Evolutionary conservation across 2,329 filamentous ascomycete genomes (phyloP), one percentile per base, ranked within the genome.

Genomic region (Trichoderma arundinaceum): DNA sequence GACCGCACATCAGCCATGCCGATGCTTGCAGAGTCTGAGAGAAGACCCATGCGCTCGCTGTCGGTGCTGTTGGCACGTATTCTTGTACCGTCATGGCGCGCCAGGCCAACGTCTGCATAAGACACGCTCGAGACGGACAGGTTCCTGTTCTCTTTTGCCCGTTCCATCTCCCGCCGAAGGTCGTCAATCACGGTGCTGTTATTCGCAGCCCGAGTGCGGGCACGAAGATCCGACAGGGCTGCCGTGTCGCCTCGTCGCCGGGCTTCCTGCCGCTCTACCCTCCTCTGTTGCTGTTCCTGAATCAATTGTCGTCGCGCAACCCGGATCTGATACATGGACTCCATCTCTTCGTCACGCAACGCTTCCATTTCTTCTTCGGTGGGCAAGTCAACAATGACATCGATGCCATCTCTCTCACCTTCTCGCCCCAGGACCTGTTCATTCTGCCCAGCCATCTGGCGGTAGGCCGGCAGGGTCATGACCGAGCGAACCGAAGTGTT

Each of bases 391-490:
- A 98, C 80, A 0, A 99, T 93, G 4, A 92, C 86, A 72, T 99
- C 95, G 71, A 99, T 92, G 7, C 95, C 95, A 61, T 85, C 94
- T 67, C 95, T 86, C 75, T 99, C 95, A 57, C 95, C 95, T 77
- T 96, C 95, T 5, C 94, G 86, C 7, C 89, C 95, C 54, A 98
- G 83, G 1, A 97, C 88, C 70, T 89, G 89, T 77, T 99, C 95
- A 52, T 87, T 89, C 19, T 91, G 89, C 57, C 87, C 84, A 0
- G 92, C 87, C 33, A 87, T 87, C 15, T 84, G 85, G 2, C 90
- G 89, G 76, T 99, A 99, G 0, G 91, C 86, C 0, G 95, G 95
- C 2, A 99, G 80, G 0, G 95, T 98, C 85, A 97, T 95, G 64
- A 98, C 88, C n/a, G 92, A 96, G 64, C 94, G 89, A 52, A 98